A percentile compares a stretch with the other conserved stretches of the same genome.
These are phyloP conservation scores for Phytophthora lateralis DNA, from an alignment of 352 stramenopile species.

Conservation along the genomic window DNA sequence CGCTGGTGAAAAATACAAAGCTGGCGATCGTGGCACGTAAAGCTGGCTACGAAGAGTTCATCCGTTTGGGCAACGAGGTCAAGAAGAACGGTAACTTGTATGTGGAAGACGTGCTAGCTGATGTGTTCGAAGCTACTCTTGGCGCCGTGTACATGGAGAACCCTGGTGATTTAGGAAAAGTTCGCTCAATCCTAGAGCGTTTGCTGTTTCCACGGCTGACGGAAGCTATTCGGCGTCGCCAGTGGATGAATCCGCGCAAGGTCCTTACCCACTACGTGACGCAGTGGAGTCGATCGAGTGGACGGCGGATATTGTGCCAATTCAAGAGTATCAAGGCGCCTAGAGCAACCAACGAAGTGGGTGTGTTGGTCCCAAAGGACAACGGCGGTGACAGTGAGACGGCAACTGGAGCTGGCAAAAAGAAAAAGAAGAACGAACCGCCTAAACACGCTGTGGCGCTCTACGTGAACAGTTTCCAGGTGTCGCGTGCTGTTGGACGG, in stretches of 20 bases:
- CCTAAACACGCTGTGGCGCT: constrained; percentile 64
- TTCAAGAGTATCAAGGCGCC: constrained; percentile 56
- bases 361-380: constrained; percentile 36
- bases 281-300: constrained; percentile 50
- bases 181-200: constrained; percentile 66
- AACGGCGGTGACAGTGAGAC: constrained; percentile 9
- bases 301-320: constrained; percentile 43
- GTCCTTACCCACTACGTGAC: constrained; percentile 66
- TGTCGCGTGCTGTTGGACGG: constrained; percentile 61
- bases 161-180: constrained; percentile 49
- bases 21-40: constrained; percentile 64
- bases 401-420: constrained; percentile 24
- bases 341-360: not conserved
- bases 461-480: constrained; percentile 67
- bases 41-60: constrained; percentile 70
- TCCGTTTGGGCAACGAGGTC: constrained; percentile 69
- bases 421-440: constrained; percentile 23
- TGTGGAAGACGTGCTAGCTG: constrained; percentile 76
- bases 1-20: constrained; percentile 86
- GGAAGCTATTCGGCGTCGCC: constrained; percentile 74
- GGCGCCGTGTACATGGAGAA: constrained; percentile 84
- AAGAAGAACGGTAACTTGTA: constrained; percentile 71
- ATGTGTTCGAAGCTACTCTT: constrained; percentile 82
- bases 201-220: constrained; percentile 72
- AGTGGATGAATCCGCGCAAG: constrained; percentile 86